Evolutionary conservation across 805 yeast genomes (phyloP).

Genomic region (Candida suzukii): DNA sequence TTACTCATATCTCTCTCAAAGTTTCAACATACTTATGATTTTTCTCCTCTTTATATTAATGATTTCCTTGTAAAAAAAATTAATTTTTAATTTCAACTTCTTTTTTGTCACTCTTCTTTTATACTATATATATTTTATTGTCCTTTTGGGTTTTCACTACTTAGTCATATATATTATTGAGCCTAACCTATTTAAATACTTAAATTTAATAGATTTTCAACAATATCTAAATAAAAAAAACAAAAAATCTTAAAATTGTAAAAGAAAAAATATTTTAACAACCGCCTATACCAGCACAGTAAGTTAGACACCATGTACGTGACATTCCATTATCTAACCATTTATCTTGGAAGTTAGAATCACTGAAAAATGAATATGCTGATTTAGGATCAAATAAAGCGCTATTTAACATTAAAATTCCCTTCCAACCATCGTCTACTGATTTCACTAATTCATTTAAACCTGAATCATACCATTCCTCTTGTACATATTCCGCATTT

Average conservation of each 20-base stretch:
- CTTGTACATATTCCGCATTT: slow-evolving; percentile 37
- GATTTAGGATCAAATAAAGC: slow-evolving; percentile 36
- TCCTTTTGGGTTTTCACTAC: neutral
- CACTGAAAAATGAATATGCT: slow-evolving; percentile 36
- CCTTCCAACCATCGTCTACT: slow-evolving; percentile 59
- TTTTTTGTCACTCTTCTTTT: neutral
- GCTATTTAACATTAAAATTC: slow-evolving; percentile 39
- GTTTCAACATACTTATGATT: neutral
- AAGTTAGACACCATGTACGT: slow-evolving; percentile 55
- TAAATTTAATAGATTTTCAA: neutral
- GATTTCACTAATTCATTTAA: slow-evolving; percentile 28
- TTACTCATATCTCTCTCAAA: neutral
- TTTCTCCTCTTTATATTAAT: neutral
- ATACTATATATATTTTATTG: neutral
- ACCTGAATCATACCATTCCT: slow-evolving; percentile 33
- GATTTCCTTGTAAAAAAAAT: neutral
- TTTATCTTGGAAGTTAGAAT: slow-evolving; percentile 21
- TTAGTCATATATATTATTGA: neutral
- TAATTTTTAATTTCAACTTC: neutral
- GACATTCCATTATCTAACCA: slow-evolving; percentile 59
- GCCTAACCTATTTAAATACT: neutral
- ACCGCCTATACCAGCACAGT: slow-evolving; percentile 43
- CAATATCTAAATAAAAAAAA: neutral
- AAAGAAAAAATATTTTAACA: neutral
- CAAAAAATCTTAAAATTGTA: too few relatives aligned